Conservation (phyloP, 495 filamentous ascomycete species). For the Penicillium waksmanii region DNA sequence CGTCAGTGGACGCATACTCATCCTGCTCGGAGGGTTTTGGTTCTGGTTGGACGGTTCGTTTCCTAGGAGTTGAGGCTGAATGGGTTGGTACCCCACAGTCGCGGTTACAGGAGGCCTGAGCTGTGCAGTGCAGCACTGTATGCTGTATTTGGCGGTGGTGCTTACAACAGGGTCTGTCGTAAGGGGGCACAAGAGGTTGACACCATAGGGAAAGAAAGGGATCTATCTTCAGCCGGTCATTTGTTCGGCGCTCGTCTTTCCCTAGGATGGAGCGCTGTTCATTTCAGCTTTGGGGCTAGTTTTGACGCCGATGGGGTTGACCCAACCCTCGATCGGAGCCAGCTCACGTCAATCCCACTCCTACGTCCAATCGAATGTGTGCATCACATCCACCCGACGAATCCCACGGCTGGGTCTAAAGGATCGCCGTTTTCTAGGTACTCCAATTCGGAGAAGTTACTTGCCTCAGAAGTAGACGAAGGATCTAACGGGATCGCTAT, state of each 20-base stretch:
- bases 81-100: constrained; percentile 2
- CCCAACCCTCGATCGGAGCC: constrained; percentile 2
- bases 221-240: background rate
- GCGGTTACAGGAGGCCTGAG: constrained; percentile 8
- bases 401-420: background rate
- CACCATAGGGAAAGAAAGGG: background rate
- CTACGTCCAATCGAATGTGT: background rate
- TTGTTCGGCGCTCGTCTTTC: background rate
- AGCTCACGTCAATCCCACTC: background rate
- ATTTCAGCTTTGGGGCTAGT: constrained; percentile 1
- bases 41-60: background rate
- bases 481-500: background rate
- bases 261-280: background rate
- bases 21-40: background rate
- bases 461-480: background rate
- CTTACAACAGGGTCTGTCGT: background rate
- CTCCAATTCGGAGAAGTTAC: background rate
- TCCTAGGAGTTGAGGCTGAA: constrained; percentile 2
- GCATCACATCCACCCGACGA: constrained; percentile 3
- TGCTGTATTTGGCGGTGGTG: background rate
- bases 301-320: constrained; percentile 4
- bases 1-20: background rate
- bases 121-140: background rate
- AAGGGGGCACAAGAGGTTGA: background rate
- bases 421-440: background rate